Percentiles rank a stretch among this genome's conserved stretches.
These are phyloP conservation scores for Kwoniella shivajii DNA, from an alignment of 1,284 basidiomycete genomes.

Conservation along the genomic window DNA sequence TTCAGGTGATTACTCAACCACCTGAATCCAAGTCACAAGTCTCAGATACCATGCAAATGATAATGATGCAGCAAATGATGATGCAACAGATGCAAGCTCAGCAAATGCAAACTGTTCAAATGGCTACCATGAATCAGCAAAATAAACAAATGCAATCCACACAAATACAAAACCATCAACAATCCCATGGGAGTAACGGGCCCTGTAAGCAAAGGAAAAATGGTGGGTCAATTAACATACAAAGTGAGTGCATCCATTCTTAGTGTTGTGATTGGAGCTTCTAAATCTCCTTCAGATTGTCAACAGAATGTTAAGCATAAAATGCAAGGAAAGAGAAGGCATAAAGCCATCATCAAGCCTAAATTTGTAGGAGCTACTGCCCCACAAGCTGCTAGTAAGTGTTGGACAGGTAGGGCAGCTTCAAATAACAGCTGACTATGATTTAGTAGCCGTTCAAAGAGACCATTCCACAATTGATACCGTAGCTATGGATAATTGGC, in stretches of 20 bases:
- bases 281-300: background rate
- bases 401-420: too few species aligned
- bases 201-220: conserved; percentile 1
- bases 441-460: background rate
- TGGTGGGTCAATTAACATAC: conserved; percentile 27
- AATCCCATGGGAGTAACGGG: background rate
- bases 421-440: background rate
- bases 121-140: conserved; percentile 32
- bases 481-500: conserved; percentile 38
- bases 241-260: conserved; percentile 37
- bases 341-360: too few species aligned
- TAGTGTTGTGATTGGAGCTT: background rate
- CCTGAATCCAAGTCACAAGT: conserved; percentile 2
- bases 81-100: conserved; percentile 41
- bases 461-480: conserved; percentile 8
- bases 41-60: conserved; percentile 35
- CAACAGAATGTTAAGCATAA: conserved; percentile 5
- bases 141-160: conserved; percentile 13
- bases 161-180: background rate
- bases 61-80: conserved; percentile 47
- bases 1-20: conserved; percentile 16
- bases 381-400: too few species aligned
- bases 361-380: too few species aligned
- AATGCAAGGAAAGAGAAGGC: background rate
- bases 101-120: conserved; percentile 40